Conservation (phyloP, 2,329 filamentous ascomycete species). For the Didymella segeticola region DNA sequence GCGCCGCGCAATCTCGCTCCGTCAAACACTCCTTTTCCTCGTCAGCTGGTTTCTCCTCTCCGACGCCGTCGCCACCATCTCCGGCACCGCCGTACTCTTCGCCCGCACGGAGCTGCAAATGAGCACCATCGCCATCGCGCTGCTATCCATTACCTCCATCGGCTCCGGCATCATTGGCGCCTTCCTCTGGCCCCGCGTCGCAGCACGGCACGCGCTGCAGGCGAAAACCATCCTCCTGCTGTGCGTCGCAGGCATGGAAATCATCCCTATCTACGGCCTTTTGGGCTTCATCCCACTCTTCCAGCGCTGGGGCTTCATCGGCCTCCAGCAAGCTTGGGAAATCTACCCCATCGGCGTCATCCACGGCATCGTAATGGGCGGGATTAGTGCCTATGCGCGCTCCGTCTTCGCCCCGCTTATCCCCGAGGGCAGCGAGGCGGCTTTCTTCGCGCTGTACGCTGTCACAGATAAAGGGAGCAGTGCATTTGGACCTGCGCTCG, state of each 20-base stretch:
- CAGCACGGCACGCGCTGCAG: constrained; percentile 68
- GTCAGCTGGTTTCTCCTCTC: constrained; percentile 90
- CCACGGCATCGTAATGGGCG: constrained; percentile 88
- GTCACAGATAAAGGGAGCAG: constrained; percentile 96
- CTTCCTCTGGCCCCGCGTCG: constrained; percentile 83
- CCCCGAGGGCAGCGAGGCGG: constrained; percentile 87
- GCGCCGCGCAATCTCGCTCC: constrained; percentile 70
- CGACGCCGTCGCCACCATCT: constrained; percentile 90
- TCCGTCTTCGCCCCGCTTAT: constrained; percentile 90
- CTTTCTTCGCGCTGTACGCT: constrained; percentile 92
- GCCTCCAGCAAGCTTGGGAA: constrained; percentile 87
- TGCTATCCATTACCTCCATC: constrained; percentile 92
- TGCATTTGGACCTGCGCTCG: constrained; percentile 87
- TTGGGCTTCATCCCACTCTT: constrained; percentile 83
- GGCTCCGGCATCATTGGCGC: constrained; percentile 82
- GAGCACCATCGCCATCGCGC: constrained; percentile 80
- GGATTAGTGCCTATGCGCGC: constrained; percentile 85
- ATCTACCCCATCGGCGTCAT: constrained; percentile 88
- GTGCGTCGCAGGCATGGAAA: constrained; percentile 83
- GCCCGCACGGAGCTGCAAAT: constrained; percentile 90
- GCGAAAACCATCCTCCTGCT: constrained; percentile 84
- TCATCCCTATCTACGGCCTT: constrained; percentile 88
- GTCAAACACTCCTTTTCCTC: constrained; percentile 78
- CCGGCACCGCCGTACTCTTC: constrained; percentile 91
- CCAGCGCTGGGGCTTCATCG: constrained; percentile 73